These are phyloP conservation scores for Colletotrichum magnum DNA, from an alignment of 2,329 filamentous ascomycete genomes.

Conservation along the genomic window DNA sequence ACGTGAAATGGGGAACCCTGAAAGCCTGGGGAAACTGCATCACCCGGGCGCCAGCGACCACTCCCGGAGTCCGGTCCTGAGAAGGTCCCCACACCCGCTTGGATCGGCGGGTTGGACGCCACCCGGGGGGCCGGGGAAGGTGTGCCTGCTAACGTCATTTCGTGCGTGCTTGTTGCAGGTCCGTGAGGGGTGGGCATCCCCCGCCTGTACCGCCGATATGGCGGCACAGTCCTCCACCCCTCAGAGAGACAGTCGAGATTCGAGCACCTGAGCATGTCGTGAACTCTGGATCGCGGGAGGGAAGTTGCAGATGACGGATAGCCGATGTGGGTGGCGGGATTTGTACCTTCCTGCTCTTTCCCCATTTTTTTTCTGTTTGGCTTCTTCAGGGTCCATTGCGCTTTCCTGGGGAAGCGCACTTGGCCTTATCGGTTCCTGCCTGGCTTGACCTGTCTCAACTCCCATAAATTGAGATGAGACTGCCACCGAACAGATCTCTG, in stretches of 20 bases:
- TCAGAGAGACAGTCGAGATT: background rate
- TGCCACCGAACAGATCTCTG: no score
- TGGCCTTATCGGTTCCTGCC: conserved; percentile 7
- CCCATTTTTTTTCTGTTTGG: conserved; percentile 29
- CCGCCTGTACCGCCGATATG: conserved; percentile 7
- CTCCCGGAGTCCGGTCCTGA: conserved; percentile 24
- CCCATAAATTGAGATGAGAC: conserved; percentile 26
- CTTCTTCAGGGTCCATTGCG: background rate
- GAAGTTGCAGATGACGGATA: conserved; percentile 9
- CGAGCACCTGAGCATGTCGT: conserved; percentile 14
- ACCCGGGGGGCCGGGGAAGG: conserved; percentile 30
- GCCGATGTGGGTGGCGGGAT: conserved; percentile 26
- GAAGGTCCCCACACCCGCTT: conserved; percentile 27
- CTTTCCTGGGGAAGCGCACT: conserved; percentile 8
- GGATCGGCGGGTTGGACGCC: conserved; percentile 31
- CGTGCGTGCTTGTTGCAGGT: conserved; percentile 11
- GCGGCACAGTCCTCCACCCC: background rate
- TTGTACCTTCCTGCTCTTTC: conserved; percentile 19
- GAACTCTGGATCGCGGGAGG: conserved; percentile 8
- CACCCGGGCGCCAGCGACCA: conserved; percentile 1
- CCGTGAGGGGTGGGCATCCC: background rate
- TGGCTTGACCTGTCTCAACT: conserved; percentile 2
- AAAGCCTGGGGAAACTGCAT: background rate
- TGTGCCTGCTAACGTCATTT: conserved; percentile 33
- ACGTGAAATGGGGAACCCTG: conserved; percentile 21